A percentile compares a stretch with the other conserved stretches of the same genome.
These are phyloP conservation scores for Sisymbrium altissimum DNA, from an alignment of 345 rosid genomes.

Conservation along the genomic window DNA sequence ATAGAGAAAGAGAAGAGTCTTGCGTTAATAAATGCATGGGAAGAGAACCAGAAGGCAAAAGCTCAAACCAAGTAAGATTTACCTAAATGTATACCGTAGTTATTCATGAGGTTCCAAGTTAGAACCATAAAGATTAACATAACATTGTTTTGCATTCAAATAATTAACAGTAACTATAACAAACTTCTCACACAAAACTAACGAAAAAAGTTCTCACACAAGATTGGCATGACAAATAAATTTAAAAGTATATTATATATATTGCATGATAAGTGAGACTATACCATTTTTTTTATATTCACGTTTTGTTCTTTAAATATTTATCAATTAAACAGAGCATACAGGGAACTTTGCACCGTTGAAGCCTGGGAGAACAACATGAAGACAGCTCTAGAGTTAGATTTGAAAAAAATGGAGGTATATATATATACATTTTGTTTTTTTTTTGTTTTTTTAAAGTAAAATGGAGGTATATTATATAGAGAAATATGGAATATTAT, in stretches of 20 bases:
- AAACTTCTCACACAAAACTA: not conserved
- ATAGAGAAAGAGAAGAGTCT: constrained; percentile 56
- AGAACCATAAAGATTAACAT: not conserved
- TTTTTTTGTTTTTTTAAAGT: too few species aligned
- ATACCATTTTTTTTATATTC: not conserved
- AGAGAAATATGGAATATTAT: not conserved
- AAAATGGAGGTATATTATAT: constrained; percentile 46
- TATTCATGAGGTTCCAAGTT: not conserved
- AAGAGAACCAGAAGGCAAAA: constrained; percentile 80
- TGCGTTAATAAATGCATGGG: constrained; percentile 78
- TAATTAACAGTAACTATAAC: not conserved
- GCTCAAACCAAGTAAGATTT: constrained; percentile 66
- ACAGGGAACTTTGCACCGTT: constrained; percentile 46
- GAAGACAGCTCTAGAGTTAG: constrained; percentile 51
- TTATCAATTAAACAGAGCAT: constrained; percentile 41
- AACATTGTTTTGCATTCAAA: not conserved
- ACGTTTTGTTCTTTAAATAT: not conserved
- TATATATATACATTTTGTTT: too few species aligned
- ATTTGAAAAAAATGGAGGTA: constrained; percentile 57
- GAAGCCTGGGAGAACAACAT: constrained; percentile 65
- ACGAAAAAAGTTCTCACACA: not conserved
- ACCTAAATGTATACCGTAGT: not conserved
- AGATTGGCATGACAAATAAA: not conserved
- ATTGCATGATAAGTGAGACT: not conserved
- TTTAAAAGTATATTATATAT: not conserved